phyloP scores from a whole-genome alignment of 2,329 filamentous ascomycete genomes.

The Talaromyces sp. region DNA sequence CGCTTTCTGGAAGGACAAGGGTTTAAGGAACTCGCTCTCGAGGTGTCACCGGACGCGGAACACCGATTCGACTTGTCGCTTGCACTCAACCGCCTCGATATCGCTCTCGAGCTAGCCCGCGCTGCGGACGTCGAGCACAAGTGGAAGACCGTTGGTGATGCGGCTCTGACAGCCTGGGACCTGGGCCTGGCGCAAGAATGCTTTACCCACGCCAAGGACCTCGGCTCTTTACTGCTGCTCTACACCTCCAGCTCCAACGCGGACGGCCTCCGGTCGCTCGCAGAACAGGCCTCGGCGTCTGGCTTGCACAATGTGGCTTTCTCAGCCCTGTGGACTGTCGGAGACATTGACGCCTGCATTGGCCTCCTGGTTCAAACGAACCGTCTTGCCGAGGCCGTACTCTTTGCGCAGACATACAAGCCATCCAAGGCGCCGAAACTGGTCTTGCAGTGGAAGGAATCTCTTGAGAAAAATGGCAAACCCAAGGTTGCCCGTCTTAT shows the following conservation, averaged over 20 bases:
- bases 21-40: conserved; percentile 89
- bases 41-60: conserved; percentile 89
- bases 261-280: conserved; percentile 66
- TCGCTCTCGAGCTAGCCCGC: conserved; percentile 77
- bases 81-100: conserved; percentile 72
- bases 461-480: conserved; percentile 78
- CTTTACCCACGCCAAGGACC: conserved; percentile 83
- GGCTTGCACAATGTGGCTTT: conserved; percentile 92
- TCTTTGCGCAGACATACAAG: conserved; percentile 95
- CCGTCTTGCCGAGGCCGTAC: conserved; percentile 74
- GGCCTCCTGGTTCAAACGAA: conserved; percentile 73
- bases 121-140: conserved; percentile 88
- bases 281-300: conserved; percentile 65
- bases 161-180: conserved; percentile 81
- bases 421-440: conserved; percentile 65
- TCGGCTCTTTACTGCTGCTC: conserved; percentile 80
- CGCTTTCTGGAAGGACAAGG: conserved; percentile 96
- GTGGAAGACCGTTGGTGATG: conserved; percentile 96
- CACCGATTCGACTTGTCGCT: conserved; percentile 94
- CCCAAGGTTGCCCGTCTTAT: conserved; percentile 76
- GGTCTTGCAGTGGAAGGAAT: conserved; percentile 74
- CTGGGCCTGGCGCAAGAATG: conserved; percentile 84
- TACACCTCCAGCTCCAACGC: conserved; percentile 80
- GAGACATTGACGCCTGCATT: conserved; percentile 74
- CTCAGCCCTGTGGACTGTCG: conserved; percentile 79